A percentile compares a stretch with the other conserved stretches of the same genome.
Conservation (phyloP, 2,329 filamentous ascomycete genomes). For the Pseudopyricularia javanii region DNA sequence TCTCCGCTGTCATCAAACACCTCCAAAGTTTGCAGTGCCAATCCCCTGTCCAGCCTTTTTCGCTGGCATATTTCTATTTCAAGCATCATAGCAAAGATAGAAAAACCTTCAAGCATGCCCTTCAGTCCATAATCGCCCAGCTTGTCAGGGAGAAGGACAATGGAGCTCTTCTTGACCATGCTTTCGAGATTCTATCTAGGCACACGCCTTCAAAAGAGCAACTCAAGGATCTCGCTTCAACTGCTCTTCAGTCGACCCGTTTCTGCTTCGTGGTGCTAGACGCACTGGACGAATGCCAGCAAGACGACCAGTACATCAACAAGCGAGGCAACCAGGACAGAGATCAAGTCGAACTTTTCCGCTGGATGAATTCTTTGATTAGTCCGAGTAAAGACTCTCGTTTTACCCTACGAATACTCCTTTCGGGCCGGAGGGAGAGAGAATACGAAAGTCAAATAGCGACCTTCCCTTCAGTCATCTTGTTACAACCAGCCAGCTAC, state of each 20-base stretch:
- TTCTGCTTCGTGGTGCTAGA: slow-evolving; percentile 6
- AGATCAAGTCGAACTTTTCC: neutral
- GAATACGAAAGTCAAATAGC: neutral
- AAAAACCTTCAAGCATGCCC: neutral
- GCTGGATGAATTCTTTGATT: neutral
- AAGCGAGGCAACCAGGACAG: neutral
- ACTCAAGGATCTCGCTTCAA: neutral
- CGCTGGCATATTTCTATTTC: neutral
- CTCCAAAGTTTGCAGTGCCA: neutral
- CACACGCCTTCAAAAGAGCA: neutral
- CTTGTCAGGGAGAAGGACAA: neutral
- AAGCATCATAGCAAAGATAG: neutral
- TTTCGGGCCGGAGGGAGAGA: neutral
- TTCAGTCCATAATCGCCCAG: neutral
- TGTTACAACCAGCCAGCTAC: neutral
- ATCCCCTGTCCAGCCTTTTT: neutral
- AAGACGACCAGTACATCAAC: too few species aligned
- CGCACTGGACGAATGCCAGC: neutral
- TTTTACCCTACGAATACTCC: neutral
- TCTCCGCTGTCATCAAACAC: neutral
- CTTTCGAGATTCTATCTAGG: neutral
- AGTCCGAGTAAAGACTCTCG: neutral
- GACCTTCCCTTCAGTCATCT: neutral
- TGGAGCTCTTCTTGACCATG: neutral
- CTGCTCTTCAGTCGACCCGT: neutral